Evolutionary conservation across 306 rosid genomes (phyloP).

Genomic region (Notholithocarpus densiflorus): DNA sequence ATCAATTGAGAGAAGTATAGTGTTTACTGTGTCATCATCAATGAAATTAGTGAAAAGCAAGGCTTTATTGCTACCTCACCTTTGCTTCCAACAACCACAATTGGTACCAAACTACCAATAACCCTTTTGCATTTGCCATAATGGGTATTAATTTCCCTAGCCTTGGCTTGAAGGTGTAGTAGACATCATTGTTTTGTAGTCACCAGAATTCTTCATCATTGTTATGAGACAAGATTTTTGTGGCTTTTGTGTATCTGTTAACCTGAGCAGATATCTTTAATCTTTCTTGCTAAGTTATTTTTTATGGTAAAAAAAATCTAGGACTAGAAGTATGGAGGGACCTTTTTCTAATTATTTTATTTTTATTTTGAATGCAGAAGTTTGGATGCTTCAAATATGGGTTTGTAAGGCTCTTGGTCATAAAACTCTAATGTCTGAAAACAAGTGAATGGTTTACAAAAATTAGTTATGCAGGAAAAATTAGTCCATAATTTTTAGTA

Average conservation of each 20-base stretch:
- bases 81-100: background rate
- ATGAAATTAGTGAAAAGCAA: background rate
- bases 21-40: background rate
- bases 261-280: background rate
- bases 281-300: background rate
- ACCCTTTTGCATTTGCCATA: background rate
- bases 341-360: background rate
- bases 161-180: background rate
- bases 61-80: background rate
- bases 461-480: background rate
- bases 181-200: background rate
- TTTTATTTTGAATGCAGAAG: background rate
- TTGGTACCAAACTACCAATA: background rate
- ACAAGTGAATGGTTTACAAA: background rate
- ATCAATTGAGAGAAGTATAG: background rate
- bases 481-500: background rate
- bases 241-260: background rate
- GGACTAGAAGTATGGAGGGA: background rate
- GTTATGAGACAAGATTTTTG: background rate
- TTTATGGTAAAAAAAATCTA: background rate
- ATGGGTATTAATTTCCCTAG: background rate
- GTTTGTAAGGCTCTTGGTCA: background rate
- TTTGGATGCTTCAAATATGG: background rate
- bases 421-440: background rate
- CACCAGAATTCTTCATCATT: background rate